Evolutionary conservation across 2,329 filamentous ascomycete species (phyloP).

Genomic region (Trichoderma lentiforme): DNA sequence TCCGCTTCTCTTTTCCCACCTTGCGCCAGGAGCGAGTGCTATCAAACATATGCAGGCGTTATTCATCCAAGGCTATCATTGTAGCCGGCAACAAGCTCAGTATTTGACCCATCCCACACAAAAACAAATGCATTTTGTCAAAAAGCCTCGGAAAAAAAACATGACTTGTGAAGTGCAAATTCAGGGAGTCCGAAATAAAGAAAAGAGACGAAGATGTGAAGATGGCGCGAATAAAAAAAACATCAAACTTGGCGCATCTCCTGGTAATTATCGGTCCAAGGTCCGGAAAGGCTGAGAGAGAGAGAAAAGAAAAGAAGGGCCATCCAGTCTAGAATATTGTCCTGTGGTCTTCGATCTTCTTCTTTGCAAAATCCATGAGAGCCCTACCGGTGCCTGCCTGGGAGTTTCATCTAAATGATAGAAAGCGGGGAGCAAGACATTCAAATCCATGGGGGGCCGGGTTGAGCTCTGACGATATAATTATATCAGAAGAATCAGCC

Average conservation of each 20-base stretch:
- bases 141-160: slow-evolving; percentile 16
- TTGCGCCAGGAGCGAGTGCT: slow-evolving; percentile 28
- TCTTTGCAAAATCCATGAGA: slow-evolving; percentile 10
- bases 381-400: slow-evolving; percentile 21
- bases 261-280: slow-evolving; percentile 10
- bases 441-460: slow-evolving; percentile 28
- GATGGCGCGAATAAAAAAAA: slow-evolving; percentile 5
- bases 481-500: slow-evolving; percentile 31
- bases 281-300: slow-evolving; percentile 10
- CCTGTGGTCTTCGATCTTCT: background rate
- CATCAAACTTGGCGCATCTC: slow-evolving; percentile 13
- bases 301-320: background rate
- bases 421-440: slow-evolving; percentile 18
- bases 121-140: slow-evolving; percentile 12
- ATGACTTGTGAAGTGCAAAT: background rate
- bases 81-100: slow-evolving; percentile 24
- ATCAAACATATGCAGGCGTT: slow-evolving; percentile 33
- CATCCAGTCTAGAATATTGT: slow-evolving; percentile 4
- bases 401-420: background rate
- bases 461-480: slow-evolving; percentile 27
- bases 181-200: background rate
- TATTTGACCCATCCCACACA: slow-evolving; percentile 26
- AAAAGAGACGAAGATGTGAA: background rate
- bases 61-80: slow-evolving; percentile 31
- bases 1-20: slow-evolving; percentile 30